A percentile compares a stretch with the other conserved stretches of the same genome.
These are phyloP conservation scores for Melastoma malabathricum DNA, from an alignment of 345 rosid genomes.

Conservation along the genomic window DNA sequence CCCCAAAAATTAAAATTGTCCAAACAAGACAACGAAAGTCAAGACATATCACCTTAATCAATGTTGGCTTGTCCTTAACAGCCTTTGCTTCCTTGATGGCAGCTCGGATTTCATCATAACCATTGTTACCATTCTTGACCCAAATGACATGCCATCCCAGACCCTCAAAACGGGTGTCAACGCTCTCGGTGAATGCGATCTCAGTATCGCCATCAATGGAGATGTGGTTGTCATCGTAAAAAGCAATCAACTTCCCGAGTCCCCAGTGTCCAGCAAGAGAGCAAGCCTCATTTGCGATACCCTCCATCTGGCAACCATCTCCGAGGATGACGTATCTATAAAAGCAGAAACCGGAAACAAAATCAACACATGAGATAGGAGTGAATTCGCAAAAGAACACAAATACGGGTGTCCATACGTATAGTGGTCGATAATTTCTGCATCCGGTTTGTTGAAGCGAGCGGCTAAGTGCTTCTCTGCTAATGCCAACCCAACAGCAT, in stretches of 20 bases:
- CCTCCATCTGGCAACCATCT: slow-evolving; percentile 99
- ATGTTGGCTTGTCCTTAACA: slow-evolving; percentile 82
- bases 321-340: slow-evolving; percentile 63
- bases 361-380: neutral
- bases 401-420: slow-evolving; percentile 32
- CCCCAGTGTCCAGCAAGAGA: slow-evolving; percentile 99
- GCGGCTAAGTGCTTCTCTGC: slow-evolving; percentile 93
- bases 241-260: slow-evolving; percentile 93
- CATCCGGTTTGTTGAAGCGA: slow-evolving; percentile 73
- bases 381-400: neutral
- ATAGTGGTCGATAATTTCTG: slow-evolving; percentile 74
- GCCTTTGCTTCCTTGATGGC: slow-evolving; percentile 98
- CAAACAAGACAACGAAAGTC: too few species aligned
- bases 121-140: slow-evolving; percentile 99
- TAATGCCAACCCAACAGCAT: slow-evolving; percentile 92
- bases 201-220: slow-evolving; percentile 96
- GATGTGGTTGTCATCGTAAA: slow-evolving; percentile 97
- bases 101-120: slow-evolving; percentile 94
- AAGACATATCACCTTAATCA: slow-evolving; percentile 45
- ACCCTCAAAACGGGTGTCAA: slow-evolving; percentile 73
- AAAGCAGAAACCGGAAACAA: slow-evolving; percentile 2
- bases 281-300: slow-evolving; percentile 80
- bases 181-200: slow-evolving; percentile 94
- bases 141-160: slow-evolving; percentile 99
- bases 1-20: too few species aligned